Evolutionary conservation across 2,329 filamentous ascomycete species (phyloP).

Genomic region (Xylariaceae sp.): DNA sequence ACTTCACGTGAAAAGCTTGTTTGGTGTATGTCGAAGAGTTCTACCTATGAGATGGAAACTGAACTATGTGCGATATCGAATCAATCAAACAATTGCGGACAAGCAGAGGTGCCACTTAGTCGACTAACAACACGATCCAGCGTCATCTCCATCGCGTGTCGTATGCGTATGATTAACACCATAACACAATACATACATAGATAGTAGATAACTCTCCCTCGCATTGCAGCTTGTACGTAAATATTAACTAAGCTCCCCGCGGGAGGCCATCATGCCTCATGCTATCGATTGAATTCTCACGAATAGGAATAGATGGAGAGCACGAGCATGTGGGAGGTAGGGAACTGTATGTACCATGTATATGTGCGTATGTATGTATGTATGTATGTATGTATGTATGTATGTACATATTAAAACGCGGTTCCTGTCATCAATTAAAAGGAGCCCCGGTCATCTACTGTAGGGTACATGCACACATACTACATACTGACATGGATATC

Average conservation of each 20-base stretch:
- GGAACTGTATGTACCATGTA: constrained; percentile 2
- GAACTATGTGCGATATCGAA: neutral
- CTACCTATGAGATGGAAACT: neutral
- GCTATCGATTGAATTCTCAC: constrained; percentile 13
- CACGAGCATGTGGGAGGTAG: constrained; percentile 19
- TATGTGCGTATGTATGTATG: too few species aligned
- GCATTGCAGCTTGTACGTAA: neutral
- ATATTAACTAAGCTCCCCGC: neutral
- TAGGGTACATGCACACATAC: too few species aligned
- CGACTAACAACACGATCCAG: neutral
- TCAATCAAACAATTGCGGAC: neutral
- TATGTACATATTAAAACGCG: too few species aligned
- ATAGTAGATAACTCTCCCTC: neutral
- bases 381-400: too few species aligned
- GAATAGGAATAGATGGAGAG: constrained; percentile 26
- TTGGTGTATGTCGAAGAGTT: neutral
- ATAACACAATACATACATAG: neutral
- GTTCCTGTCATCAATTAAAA: constrained; percentile 25
- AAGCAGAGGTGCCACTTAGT: neutral
- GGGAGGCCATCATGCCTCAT: constrained; percentile 7
- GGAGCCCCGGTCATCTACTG: constrained; percentile 8
- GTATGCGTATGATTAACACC: neutral
- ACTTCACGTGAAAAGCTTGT: neutral
- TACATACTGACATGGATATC: neutral
- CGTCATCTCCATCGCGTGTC: neutral